These are phyloP conservation scores for Mycosphaerella sp. DNA, from an alignment of 2,329 filamentous ascomycete species.

Conservation along the genomic window DNA sequence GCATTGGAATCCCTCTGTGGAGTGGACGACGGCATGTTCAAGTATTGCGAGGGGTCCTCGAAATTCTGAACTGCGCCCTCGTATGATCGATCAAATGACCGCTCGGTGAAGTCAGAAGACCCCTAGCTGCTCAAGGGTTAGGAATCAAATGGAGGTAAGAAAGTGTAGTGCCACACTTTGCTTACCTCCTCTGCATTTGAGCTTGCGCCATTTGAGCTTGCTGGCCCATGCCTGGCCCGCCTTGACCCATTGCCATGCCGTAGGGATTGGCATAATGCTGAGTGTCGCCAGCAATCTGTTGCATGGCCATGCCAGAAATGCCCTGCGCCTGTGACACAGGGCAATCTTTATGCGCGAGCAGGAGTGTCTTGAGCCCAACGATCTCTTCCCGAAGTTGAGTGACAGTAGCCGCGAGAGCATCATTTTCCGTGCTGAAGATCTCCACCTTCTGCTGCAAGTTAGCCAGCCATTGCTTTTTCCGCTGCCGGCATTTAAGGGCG, in stretches of 20 bases:
- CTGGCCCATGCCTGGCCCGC: conserved; percentile 30
- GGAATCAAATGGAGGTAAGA: conserved; percentile 7
- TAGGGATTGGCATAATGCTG: conserved; percentile 43
- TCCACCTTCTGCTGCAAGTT: conserved; percentile 95
- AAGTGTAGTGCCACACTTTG: conserved; percentile 7
- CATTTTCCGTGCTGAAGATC: conserved; percentile 85
- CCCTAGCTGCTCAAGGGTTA: conserved; percentile 18
- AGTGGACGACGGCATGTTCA: conserved; percentile 12
- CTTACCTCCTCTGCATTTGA: conserved; percentile 35
- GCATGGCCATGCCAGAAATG: conserved; percentile 49
- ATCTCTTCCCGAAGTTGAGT: conserved; percentile 84
- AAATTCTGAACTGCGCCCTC: conserved; percentile 7
- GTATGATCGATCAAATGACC: conserved; percentile 5
- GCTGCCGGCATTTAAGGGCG: conserved; percentile 90
- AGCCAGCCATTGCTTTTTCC: conserved; percentile 98
- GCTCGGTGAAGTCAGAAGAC: conserved; percentile 7
- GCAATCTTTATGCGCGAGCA: conserved; percentile 94
- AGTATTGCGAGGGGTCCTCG: conserved; percentile 13
- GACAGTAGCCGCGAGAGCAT: conserved; percentile 76
- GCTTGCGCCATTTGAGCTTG: conserved; percentile 29
- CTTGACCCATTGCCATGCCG: conserved; percentile 40
- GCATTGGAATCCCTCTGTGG: not conserved
- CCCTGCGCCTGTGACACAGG: conserved; percentile 85
- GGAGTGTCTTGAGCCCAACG: conserved; percentile 84
- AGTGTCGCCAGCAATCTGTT: conserved; percentile 44